Conservation (phyloP, 2,329 filamentous ascomycete species). For the Aspergillus bombycis region DNA sequence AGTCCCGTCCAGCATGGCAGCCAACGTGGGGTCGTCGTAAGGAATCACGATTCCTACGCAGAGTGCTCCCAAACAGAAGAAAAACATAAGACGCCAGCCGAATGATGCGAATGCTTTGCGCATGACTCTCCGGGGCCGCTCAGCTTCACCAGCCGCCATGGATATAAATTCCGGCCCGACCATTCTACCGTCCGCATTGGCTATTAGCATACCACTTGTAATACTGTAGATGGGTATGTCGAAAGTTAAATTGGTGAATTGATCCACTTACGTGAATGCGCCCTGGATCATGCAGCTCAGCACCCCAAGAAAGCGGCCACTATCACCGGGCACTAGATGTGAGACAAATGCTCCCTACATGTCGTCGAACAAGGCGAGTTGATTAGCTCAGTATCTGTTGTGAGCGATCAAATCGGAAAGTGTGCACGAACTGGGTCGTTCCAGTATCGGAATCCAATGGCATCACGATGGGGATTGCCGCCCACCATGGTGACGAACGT, state of each 20-base stretch:
- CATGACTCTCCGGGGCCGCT: constrained; percentile 69
- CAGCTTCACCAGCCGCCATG: constrained; percentile 66
- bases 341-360: constrained; percentile 62
- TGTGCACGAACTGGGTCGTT: constrained; percentile 50
- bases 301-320: constrained; percentile 57
- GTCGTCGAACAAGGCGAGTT: no score
- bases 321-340: constrained; percentile 61
- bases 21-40: constrained; percentile 64
- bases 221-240: no score
- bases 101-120: constrained; percentile 73
- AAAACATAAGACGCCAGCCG: constrained; percentile 73
- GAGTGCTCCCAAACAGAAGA: constrained; percentile 72
- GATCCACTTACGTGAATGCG: constrained; percentile 54
- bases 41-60: constrained; percentile 70
- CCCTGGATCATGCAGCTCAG: constrained; percentile 73
- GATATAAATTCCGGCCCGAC: constrained; percentile 67
- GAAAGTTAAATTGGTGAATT: background rate
- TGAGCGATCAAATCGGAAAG: background rate
- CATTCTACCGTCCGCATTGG: constrained; percentile 38
- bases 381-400: background rate
- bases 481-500: constrained; percentile 81
- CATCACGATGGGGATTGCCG: constrained; percentile 70
- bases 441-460: constrained; percentile 72
- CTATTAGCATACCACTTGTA: background rate
- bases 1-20: constrained; percentile 52